Base-by-base conservation (phyloP, 495 filamentous ascomycete species). In the Aspergillus cristatus region DNA sequence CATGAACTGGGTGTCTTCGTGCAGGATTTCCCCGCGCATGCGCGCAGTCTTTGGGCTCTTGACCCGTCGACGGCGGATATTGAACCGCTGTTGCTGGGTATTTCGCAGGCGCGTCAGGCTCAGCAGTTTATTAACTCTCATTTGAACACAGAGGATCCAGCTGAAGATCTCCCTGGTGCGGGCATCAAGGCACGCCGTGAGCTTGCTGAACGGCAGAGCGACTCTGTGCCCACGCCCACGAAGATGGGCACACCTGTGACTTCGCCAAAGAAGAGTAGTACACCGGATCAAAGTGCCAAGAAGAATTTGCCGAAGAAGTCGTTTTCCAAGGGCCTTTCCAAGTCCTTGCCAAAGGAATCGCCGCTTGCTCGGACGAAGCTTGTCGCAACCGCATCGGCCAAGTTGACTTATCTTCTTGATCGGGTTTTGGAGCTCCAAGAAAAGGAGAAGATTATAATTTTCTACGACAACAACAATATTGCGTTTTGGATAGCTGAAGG, bases 391-490 rank as follows among this genome's bases (percentile, higher is more conserved):
- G 74, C 83, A 1, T 97, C 90, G 0, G 78, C 81, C 0, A 97
- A 97, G 57, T 65, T 97, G 2, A 86, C 82, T 2, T 95, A 96
- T 46, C 68, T 97, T 1, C 58, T 95, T 7, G 79, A 86, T 38
- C 65, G 71, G 37, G 75, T 96, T 10, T 48, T 76, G 2, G 61
- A 74, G 33, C 65, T 86, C 34, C 74, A 94, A 30, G 52, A 68
- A 5, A 51, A 68, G 1, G 87, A 94, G 41, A 94, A 97, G 51
- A 95, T 90, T 18, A 72, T 97, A 29, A 73, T 96, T 15, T 97
- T 97, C 53, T 95, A 94, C 60, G 89, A 95, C 38, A 80, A 81
- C 37, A 79, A 87, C 35, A 88, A 91, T 50, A 70, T 82, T 3
- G 87, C 89, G 0, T 86, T 70, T 44, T 88, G 86, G 59, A 74